Evolutionary conservation across 371 early-diverging fungal species (phyloP), one percentile per base, ranked within the genome.

Genomic region (Mortierella sp.): DNA sequence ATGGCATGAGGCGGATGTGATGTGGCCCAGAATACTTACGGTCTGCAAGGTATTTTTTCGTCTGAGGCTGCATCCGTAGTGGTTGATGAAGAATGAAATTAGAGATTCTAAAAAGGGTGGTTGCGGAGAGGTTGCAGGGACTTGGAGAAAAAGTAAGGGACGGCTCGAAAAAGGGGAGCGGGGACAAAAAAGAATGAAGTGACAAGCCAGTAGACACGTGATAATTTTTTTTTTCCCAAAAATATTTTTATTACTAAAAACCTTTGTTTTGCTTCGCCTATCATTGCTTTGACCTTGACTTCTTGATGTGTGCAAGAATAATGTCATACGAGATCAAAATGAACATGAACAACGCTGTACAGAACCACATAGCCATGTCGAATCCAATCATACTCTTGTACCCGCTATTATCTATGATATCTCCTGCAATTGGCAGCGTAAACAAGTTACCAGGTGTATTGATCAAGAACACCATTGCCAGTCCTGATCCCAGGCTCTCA

Each of bases 21-120:
- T 37, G n/a, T n/a, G n/a, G n/a, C n/a, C n/a, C n/a, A n/a, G 47
- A 40, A 61, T 64, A 64, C 66, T 73, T 86, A 90, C 90, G 86
- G 83, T 90, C 90, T 47, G 89, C 89, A 65, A 89, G 86, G 83
- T 90, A 90, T 63, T 88, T 89, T 70, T 90, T 90, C 26, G 90
- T 88, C 74, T 88, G 87, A 40, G 90, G 90, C 62, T 88, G 88
- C 83, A 83, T 83, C 45, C 19, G 64, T 22, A 31, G 61, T 22
- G 19, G 2, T 28, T 34, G 35, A 60, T 19, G 12, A 19, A 57
- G 10, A 37, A 60, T 60, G 37, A 12, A 22, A n/a, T 26, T 23
- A n/a, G 42, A 31, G 17, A 55, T 26, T 7, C 0, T 8, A 31
- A 28, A 31, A 35, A n/a, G 34, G 29, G 26, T 23, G 55, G 29